phyloP scores from a whole-genome alignment of 108 stramenopile species.

The Cyclotella sp. region DNA sequence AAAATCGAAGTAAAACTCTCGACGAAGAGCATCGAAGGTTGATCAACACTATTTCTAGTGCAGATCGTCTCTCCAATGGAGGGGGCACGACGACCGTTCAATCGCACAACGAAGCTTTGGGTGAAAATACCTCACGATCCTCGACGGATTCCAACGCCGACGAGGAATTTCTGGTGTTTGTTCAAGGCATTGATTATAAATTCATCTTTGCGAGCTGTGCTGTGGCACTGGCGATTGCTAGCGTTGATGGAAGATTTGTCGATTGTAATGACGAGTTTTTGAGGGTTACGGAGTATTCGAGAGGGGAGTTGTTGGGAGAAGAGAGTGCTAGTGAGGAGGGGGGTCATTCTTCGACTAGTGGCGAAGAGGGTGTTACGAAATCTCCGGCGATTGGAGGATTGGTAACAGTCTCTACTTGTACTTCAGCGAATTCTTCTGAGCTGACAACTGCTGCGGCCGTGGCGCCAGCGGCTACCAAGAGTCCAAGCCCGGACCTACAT shows the following conservation, averaged over 20 bases:
- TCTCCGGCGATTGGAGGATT: constrained; percentile 13
- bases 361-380: not conserved
- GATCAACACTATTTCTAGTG: constrained; percentile 64
- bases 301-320: constrained; percentile 58
- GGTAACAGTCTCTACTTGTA: constrained; percentile 28
- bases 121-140: constrained; percentile 14
- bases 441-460: constrained; percentile 8
- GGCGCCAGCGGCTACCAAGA: not conserved
- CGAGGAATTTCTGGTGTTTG: constrained; percentile 67
- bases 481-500: not conserved
- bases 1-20: constrained; percentile 56
- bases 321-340: not conserved
- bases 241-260: constrained; percentile 82
- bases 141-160: constrained; percentile 33
- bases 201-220: constrained; percentile 65
- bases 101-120: constrained; percentile 7
- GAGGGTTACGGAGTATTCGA: constrained; percentile 52
- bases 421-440: constrained; percentile 1
- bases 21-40: constrained; percentile 78
- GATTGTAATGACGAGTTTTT: constrained; percentile 83
- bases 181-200: constrained; percentile 77
- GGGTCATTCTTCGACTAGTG: not conserved
- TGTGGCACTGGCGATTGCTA: constrained; percentile 69
- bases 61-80: constrained; percentile 59
- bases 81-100: constrained; percentile 29